Evolutionary conservation across 805 yeast species (phyloP).

Genomic region (Candida chauliodis): DNA sequence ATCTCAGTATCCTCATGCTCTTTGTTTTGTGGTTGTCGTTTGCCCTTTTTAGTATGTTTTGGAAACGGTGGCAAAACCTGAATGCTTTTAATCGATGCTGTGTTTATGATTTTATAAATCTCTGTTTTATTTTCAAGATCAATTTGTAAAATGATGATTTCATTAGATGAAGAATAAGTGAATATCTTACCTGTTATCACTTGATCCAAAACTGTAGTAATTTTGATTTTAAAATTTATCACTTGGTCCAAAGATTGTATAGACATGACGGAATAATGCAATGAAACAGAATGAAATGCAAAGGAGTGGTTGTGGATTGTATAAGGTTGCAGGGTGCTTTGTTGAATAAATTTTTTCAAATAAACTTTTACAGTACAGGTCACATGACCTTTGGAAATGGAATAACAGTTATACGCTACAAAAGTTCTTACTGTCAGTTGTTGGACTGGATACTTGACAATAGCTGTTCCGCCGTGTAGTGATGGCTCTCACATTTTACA

Average conservation of each 20-base stretch:
- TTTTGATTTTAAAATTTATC: conserved; percentile 44
- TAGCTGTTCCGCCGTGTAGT: too few species aligned
- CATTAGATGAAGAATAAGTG: conserved; percentile 51
- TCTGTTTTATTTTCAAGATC: conserved; percentile 11
- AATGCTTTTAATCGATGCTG: conserved; percentile 54
- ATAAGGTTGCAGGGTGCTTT: too few species aligned
- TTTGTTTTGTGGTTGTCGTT: conserved; percentile 7
- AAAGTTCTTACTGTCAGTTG: too few species aligned
- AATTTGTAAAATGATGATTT: conserved; percentile 25
- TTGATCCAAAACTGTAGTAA: conserved; percentile 57
- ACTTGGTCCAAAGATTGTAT: conserved; percentile 16
- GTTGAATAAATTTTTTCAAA: too few species aligned
- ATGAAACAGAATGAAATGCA: too few species aligned
- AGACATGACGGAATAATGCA: too few species aligned
- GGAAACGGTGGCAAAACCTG: conserved; percentile 28
- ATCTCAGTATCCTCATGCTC: conserved; percentile 1
- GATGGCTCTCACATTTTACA: too few species aligned
- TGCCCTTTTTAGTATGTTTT: conserved; percentile 23
- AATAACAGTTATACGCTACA: too few species aligned
- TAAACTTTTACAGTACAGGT: conserved; percentile 2
- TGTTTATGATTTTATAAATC: conserved; percentile 50
- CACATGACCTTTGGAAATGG: too few species aligned
- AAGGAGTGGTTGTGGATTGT: too few species aligned
- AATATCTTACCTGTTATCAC: conserved; percentile 60
- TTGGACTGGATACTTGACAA: too few species aligned